Conservation (phyloP, 345 rosid genomes). For the Aquilaria malaccensis region DNA sequence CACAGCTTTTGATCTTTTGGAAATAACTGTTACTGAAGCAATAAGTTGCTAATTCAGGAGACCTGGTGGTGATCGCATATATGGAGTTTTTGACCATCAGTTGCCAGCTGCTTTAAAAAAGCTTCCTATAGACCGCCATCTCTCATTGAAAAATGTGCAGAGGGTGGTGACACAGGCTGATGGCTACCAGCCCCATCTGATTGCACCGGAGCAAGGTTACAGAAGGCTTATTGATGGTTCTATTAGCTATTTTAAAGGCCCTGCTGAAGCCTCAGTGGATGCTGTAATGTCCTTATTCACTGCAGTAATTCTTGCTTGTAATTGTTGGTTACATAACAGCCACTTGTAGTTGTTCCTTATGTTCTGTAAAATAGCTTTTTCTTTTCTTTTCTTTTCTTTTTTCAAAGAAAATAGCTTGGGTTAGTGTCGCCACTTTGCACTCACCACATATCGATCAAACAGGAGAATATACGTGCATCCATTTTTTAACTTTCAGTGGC, state of each 20-base stretch:
- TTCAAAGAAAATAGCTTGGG: no score
- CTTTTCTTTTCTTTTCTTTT: no score
- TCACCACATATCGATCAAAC: no score
- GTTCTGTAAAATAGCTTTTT: no score
- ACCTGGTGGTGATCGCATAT: conserved; percentile 97
- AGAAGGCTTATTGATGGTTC: conserved; percentile 98
- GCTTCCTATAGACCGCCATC: conserved; percentile 95
- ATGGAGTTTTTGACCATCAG: conserved; percentile 96
- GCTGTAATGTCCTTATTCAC: conserved; percentile 54
- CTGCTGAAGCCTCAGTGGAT: conserved; percentile 98
- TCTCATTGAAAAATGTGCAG: conserved; percentile 89
- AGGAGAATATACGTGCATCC: no score
- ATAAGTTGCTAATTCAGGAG: conserved; percentile 50
- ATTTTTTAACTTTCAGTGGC: no score
- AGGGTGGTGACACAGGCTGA: conserved; percentile 97
- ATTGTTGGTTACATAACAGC: no score
- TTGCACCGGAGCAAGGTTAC: conserved; percentile 99
- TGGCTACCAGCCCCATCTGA: conserved; percentile 99
- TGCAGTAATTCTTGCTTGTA: no score
- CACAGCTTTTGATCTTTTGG: no score
- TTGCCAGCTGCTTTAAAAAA: conserved; percentile 97
- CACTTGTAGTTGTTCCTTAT: no score
- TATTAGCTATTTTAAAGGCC: conserved; percentile 93
- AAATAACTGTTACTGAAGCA: background rate
- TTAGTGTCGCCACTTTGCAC: no score